Evolutionary conservation across 345 rosid genomes (phyloP), one percentile per base, ranked within the genome.

Genomic region (Acer negundo): DNA sequence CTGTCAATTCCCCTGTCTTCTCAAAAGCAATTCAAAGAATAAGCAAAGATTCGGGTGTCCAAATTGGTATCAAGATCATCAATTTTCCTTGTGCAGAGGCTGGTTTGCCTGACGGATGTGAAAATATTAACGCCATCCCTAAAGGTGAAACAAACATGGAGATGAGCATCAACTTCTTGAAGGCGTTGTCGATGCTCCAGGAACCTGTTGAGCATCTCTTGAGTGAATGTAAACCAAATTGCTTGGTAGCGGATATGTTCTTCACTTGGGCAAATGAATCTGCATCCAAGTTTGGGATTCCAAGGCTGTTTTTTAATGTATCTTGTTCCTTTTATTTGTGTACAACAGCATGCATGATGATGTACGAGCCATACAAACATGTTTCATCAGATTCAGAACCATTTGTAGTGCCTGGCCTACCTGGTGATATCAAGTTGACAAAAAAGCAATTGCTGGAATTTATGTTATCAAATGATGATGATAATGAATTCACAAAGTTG

Each of bases 101-200:
- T 0, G 91, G 90, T 10, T 78, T 88, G 44, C 87, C 92, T 0
- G 28, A 78, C 35, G 89, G 87, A 19, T 86, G 85, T 49, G 89
- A 90, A 63, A 85, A 83, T 28, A 0, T 76, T 0, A 86, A 87
- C 44, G 69, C 69, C 17, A 38, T 86, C 75, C 6, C 58, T 74
- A 67, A 4, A 6, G 26, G 12, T 10, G 28, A 19, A 16, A 0
- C 46, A 9, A 7, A 8, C 11, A 6, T 1, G 72, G 80, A 63
- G 15, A 77, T 76, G 84, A 13, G 9, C 4, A 38, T 6, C 0
- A 86, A 81, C 38, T 84, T 91, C 40, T 17, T 84, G 26, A 31
- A 13, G 38, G 85, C 88, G 1, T 61, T 70, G 24, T 66, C 15
- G 3, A 23, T 70, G 81, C 84, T 92, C 51, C 68, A n/a, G 49